Base-by-base conservation (phyloP, 2,329 filamentous ascomycete genomes). In the Botrytis pseudocinerea region DNA sequence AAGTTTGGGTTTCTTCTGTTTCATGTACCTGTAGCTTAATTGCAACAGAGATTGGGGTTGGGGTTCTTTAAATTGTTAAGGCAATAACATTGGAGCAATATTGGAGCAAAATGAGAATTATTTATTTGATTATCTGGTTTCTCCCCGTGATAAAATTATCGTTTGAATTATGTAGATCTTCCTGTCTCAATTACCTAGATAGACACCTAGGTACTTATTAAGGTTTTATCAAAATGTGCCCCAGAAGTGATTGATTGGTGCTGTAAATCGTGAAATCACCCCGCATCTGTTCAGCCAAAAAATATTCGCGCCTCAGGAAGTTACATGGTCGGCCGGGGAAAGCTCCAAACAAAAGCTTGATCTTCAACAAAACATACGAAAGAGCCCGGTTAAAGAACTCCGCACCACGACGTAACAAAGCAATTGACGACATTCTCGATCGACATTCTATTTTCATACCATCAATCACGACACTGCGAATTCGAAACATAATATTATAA, bases 1-100 rank as follows among this genome's bases (percentile, higher is more conserved):
- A 25, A 54, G 73, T 59, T 73, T 75, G 71, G 71, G 70, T 74
- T 76, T 75, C 63, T 75, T 75, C 68, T 79, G 76, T 80, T 78
- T 73, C 72, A 78, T 79, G 71, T 77, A 77, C 69, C 74, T 69
- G 65, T 70, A 64, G 57, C 28, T 61, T 44, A 35, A 64, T 54
- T 14, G 28, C 46, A 20, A 44, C 35, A 35, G 42, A 57, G 42
- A 54, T 44, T 35, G 51, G 35, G 70, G n/a, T 46, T 40, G 25
- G 22, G 25, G 38, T 46, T 63, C 32, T 64, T 70, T 40, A 14
- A 38, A 70, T 70, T 38, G 42, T 44, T 70, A 63, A 70, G n/a
- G 22, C 69, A 48, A 48, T 48, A 51, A 70, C 62, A 40, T 57
- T 18, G 57, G 32, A 63, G 32, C 32, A 51, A 63, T 63, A 40